Conservation (phyloP, 441 rosid genomes). For the Viola pubescens region DNA sequence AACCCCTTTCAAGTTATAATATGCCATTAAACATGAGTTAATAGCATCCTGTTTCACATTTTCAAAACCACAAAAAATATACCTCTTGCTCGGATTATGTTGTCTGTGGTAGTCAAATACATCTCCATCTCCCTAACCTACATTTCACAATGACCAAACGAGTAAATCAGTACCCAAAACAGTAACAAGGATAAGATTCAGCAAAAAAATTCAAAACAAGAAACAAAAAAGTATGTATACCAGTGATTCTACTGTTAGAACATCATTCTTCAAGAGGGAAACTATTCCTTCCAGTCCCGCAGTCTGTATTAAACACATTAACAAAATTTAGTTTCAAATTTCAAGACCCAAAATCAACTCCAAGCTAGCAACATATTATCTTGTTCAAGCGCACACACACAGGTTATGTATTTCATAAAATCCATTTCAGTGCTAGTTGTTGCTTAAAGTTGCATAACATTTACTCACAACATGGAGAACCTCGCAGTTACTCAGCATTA, state of each 20-base stretch:
- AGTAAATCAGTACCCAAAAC: not conserved
- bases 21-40: not conserved
- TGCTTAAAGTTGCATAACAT: too few relatives aligned
- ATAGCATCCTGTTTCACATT: not conserved
- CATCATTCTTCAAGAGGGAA: slow-evolving; percentile 49
- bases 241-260: slow-evolving; percentile 43
- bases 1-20: not conserved
- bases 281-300: slow-evolving; percentile 52
- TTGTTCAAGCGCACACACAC: not conserved
- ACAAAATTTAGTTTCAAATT: slow-evolving; percentile 1
- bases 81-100: slow-evolving; percentile 71
- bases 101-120: slow-evolving; percentile 73
- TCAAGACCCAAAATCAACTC: not conserved
- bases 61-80: slow-evolving; percentile 5
- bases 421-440: too few relatives aligned
- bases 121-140: slow-evolving; percentile 79
- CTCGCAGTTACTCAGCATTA: too few relatives aligned
- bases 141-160: slow-evolving; percentile 1
- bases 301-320: slow-evolving; percentile 34
- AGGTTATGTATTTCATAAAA: not conserved
- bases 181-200: not conserved
- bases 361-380: not conserved
- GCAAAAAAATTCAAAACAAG: not conserved
- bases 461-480: too few relatives aligned
- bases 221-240: slow-evolving; percentile 26